Evolutionary conservation across 106 monocot species (phyloP).

Genomic region (Dendrobium chrysotoxum): DNA sequence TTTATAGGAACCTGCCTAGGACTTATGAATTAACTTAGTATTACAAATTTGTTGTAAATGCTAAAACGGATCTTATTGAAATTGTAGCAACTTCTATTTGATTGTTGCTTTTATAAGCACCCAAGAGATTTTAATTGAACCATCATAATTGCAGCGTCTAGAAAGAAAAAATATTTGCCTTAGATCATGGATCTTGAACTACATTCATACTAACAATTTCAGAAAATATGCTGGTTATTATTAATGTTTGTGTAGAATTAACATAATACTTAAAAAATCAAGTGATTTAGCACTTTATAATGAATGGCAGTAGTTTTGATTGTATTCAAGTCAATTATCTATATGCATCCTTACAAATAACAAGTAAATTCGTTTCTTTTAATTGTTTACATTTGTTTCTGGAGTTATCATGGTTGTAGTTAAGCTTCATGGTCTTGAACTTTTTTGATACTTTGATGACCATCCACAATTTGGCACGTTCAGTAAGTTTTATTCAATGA

Average conservation of each 20-base stretch:
- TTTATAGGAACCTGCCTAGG: neutral
- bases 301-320: neutral
- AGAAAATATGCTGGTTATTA: too few species aligned
- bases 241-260: too few species aligned
- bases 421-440: neutral
- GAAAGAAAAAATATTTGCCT: neutral
- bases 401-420: neutral
- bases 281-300: neutral
- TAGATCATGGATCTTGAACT: neutral
- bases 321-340: neutral
- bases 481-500: neutral
- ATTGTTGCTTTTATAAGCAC: neutral
- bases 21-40: neutral
- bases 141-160: neutral
- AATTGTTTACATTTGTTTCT: neutral
- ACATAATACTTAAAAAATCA: neutral
- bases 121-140: neutral
- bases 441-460: neutral
- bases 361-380: neutral
- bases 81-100: neutral
- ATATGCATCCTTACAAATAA: neutral
- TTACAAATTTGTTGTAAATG: neutral
- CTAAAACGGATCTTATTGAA: neutral
- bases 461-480: neutral
- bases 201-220: neutral